Evolutionary conservation across 1,284 basidiomycete genomes (phyloP).

Genomic region (Rhizopogon hawkerae): DNA sequence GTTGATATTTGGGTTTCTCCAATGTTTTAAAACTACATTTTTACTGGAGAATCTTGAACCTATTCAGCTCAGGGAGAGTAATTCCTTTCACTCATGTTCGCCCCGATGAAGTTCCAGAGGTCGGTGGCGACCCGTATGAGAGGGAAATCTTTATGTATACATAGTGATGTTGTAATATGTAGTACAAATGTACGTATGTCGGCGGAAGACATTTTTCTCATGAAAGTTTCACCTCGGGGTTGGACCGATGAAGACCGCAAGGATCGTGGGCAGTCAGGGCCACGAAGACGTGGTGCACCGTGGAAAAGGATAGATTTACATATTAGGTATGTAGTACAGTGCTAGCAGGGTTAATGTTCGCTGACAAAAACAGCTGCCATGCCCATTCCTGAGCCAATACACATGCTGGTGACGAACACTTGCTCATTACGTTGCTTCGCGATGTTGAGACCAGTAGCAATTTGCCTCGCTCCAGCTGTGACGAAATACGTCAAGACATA

Average conservation of each 20-base stretch:
- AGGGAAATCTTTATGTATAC: conserved; percentile 18
- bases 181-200: not conserved
- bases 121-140: conserved; percentile 29
- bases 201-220: not conserved
- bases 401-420: conserved; percentile 90
- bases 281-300: too few species aligned
- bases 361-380: conserved; percentile 78
- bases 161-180: not conserved
- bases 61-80: conserved; percentile 39
- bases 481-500: conserved; percentile 7
- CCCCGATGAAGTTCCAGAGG: conserved; percentile 22
- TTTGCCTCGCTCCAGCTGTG: conserved; percentile 77
- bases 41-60: conserved; percentile 44
- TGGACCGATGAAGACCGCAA: too few species aligned
- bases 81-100: conserved; percentile 43
- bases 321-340: not conserved
- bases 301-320: not conserved
- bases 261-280: too few species aligned
- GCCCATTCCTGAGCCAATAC: conserved; percentile 90
- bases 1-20: conserved; percentile 62
- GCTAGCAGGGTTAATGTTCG: conserved; percentile 48
- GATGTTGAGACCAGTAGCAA: conserved; percentile 78
- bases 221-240: too few species aligned
- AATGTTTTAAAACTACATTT: conserved; percentile 14
- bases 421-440: conserved; percentile 70